Evolutionary conservation across 805 yeast species (phyloP), one percentile per base, ranked within the genome.

Genomic region (Yamadazyma olivae): DNA sequence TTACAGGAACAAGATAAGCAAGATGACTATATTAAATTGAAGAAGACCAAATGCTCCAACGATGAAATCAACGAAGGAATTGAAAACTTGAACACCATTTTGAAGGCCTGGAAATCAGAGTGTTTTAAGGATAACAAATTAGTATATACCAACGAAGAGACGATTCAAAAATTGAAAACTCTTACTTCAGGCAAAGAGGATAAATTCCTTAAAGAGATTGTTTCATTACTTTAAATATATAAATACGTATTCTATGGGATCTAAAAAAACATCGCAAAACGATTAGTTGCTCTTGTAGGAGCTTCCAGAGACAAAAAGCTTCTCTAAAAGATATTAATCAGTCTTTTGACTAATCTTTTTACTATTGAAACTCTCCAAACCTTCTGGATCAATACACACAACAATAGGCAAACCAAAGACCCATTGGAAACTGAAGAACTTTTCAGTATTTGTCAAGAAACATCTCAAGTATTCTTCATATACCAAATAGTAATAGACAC

Each of bases 401-500:
- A 77, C 58, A 45, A 78, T 78, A 6, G 86, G 83, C 9, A 83
- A 59, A 6, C 80, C 77, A 41, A 74, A 75, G 31, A 67, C 65
- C 79, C 88, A 75, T 16, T 70, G 68, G 46, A 81, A 71, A 37
- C 63, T 59, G 55, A 77, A 90, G 21, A 74, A 67, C 18, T 71
- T 61, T 18, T 76, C 74, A n/a, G 64, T 62, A 4, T 79, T 81
- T 12, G 68, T 67, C 54, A 87, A 72, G 59, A 81, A 79, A 21
- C 83, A 64, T 46, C 91, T 72, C 43, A 90, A 64, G 44, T 83
- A 77, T 64, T 88, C 90, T 51, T 84, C 73, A 54, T 83, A 88
- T 3, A 84, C 79, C 45, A 90, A 73, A 61, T 87, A 90, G 55
- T 72, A 83, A 59, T 91, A 91, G 8, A 91, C 93, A 2, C 97